Conservation (phyloP, 495 filamentous ascomycete species). For the Pyrenopolyporus hunteri region DNA sequence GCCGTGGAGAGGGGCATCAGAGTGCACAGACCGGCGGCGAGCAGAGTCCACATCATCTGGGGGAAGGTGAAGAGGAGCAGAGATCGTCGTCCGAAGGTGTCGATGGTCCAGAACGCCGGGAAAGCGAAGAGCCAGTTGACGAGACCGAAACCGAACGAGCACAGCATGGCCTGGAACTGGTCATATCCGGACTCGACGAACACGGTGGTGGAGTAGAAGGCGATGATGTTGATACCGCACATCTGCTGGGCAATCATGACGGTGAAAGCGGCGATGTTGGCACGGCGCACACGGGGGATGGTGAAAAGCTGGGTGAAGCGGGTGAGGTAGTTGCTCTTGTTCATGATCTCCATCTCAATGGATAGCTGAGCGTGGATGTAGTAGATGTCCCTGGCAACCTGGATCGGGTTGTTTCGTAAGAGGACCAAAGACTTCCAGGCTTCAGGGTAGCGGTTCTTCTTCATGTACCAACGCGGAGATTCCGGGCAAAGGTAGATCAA, state of each 20-base stretch:
- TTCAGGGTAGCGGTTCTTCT: slow-evolving; percentile 65
- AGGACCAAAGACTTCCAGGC: slow-evolving; percentile 66
- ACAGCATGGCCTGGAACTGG: slow-evolving; percentile 66
- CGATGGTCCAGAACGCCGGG: slow-evolving; percentile 84
- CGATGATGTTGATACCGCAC: slow-evolving; percentile 84
- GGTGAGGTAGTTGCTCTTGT: slow-evolving; percentile 51
- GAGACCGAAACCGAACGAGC: slow-evolving; percentile 79
- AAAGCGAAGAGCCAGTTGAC: slow-evolving; percentile 86
- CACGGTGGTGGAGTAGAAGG: slow-evolving; percentile 83
- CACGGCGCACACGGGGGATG: slow-evolving; percentile 65
- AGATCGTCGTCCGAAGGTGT: slow-evolving; percentile 78
- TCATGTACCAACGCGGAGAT: slow-evolving; percentile 67
- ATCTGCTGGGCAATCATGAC: slow-evolving; percentile 86
- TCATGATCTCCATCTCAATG: slow-evolving; percentile 47
- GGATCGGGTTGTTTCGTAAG: slow-evolving; percentile 68
- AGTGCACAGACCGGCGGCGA: slow-evolving; percentile 74
- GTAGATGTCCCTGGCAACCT: slow-evolving; percentile 79
- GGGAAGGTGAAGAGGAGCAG: slow-evolving; percentile 86
- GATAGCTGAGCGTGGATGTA: slow-evolving; percentile 68
- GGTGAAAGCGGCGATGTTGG: slow-evolving; percentile 64
- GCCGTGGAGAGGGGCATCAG: slow-evolving; percentile 63
- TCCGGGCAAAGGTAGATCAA: slow-evolving; percentile 78
- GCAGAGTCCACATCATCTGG: slow-evolving; percentile 79
- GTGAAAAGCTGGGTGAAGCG: slow-evolving; percentile 65
- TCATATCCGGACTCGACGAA: slow-evolving; percentile 68